Base-by-base conservation (phyloP, 2,329 filamentous ascomycete species). In the Ceratocystis colombiana region DNA sequence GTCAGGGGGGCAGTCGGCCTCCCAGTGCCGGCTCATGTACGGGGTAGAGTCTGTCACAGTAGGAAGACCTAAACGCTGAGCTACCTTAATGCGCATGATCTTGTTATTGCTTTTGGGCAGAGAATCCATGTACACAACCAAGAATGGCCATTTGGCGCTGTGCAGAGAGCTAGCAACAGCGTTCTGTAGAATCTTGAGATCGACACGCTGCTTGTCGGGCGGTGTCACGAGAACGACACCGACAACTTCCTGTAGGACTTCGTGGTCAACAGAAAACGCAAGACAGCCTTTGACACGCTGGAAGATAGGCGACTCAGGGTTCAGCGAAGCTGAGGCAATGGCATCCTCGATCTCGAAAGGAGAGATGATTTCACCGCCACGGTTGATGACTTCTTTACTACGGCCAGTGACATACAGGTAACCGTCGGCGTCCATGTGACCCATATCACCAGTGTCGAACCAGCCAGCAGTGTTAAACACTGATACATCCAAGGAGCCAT, bases 331-430 rank as follows among this genome's bases (percentile, higher is more conserved):
- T 1, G 77, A 73, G 55, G 82, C 74, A 66, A 84, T 78, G 8
- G 80, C 81, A 69, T 83, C 79, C 70, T 84, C 82, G n/a, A 84
- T 77, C 70, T 84, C 82, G 65, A 83, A 82, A 0, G 82, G 81
- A 3, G 80, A 82, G 66, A 84, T 83, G n/a, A 83, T 76, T 70
- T 84, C 82, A 44, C 82, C 81, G 45, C 81, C 82, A 10, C 81
- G 77, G 70, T 83, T 83, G 72, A 83, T 82, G 66, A 83, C 79
- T 66, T 83, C 81, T 69, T 83, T 83, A 71, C 77, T 81, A 37
- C 81, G 76, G 6, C 80, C 81, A 1, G 80, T 83, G 69, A 83
- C 79, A 71, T 78, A 82, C 7, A 83, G 75, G 69, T 79, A 82
- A 30, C 79, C 79, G 10, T 80, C 77, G 0, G 72, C 66, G 68